Base-by-base conservation (phyloP, 1,139 yeast genomes). In the Geotrichum siamense region DNA sequence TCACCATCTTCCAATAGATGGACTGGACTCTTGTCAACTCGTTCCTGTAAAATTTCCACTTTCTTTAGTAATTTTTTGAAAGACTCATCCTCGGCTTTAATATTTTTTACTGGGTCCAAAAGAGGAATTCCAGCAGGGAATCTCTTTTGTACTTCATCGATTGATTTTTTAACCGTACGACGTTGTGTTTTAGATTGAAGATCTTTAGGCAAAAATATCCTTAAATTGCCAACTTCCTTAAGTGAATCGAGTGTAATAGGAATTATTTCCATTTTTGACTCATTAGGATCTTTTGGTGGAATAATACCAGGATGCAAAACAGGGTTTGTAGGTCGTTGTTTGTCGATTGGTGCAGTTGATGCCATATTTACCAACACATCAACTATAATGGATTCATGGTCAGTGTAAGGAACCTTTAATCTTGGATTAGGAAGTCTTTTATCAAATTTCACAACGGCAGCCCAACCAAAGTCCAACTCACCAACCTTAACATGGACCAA, bases 91-190 rank as follows among this genome's bases (percentile, higher is more conserved):
- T 1, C 74, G 54, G 93, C 89, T 60, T 87, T 85, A 97, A 93
- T 91, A 59, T 83, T 85, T 50, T 78, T 81, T 32, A 91, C 71
- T 3, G 98, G 98, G 62, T 91, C 96, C 64, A 91, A 73, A 42
- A 78, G 61, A 15, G 97, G 96, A 30, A 91, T 71, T 1, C 95
- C 96, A 61, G 85, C 91, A 8, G 94, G 89, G 58, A 87, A 80
- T 63, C 94, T 76, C 53, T 81, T 78, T 30, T 79, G 75, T 49
- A 87, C 83, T 60, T 87, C 96, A 48, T 71, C 74, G 58, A 91
- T 69, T n/a, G 94, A 82, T 60, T 84, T 85, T 43, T 79, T 76
- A 30, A 89, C 77, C 2, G 83, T 78, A 52, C 77, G 78, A 55
- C 81, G 79, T 46, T 91, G 84, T 19, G 78, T 71, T 76, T 58